A percentile compares a stretch with the other conserved stretches of the same genome.
Evolutionary conservation across 1,284 basidiomycete genomes (phyloP).

Genomic region (Ustilago vetiveriae): DNA sequence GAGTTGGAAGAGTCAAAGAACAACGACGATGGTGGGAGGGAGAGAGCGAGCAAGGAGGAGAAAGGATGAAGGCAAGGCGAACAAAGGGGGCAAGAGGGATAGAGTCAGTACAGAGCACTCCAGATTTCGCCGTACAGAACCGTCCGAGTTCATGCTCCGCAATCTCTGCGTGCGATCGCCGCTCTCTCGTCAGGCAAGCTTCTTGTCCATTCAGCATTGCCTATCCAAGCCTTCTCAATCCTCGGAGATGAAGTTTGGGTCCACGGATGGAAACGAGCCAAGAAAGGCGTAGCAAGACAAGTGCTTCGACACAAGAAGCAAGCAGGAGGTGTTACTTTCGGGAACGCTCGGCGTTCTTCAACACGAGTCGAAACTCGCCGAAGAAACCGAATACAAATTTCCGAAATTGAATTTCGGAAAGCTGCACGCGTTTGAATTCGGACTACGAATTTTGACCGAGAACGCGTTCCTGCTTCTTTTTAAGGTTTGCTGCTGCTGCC

Average conservation of each 20-base stretch:
- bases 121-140: no score
- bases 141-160: not conserved
- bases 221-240: no score
- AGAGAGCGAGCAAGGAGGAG: not conserved
- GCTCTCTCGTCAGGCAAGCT: no score
- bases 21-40: slow-evolving; percentile 5
- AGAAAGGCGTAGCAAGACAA: no score
- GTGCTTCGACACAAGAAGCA: no score
- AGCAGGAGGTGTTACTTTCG: slow-evolving; percentile 2
- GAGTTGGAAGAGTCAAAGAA: not conserved
- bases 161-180: no score
- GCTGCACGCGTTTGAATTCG: slow-evolving; percentile 17
- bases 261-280: no score
- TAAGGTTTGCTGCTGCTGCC: not conserved
- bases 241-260: no score
- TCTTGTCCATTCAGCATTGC: no score
- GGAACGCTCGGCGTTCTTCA: slow-evolving; percentile 24
- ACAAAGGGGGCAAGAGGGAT: not conserved
- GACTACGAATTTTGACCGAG: slow-evolving; percentile 32
- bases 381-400: slow-evolving; percentile 8
- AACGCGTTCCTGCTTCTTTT: slow-evolving; percentile 12
- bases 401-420: slow-evolving; percentile 3
- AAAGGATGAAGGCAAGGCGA: no score
- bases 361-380: not conserved
- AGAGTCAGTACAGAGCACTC: slow-evolving; percentile 7